Evolutionary conservation across 2,329 filamentous ascomycete species (phyloP).

Genomic region (Aspergillus tanneri): DNA sequence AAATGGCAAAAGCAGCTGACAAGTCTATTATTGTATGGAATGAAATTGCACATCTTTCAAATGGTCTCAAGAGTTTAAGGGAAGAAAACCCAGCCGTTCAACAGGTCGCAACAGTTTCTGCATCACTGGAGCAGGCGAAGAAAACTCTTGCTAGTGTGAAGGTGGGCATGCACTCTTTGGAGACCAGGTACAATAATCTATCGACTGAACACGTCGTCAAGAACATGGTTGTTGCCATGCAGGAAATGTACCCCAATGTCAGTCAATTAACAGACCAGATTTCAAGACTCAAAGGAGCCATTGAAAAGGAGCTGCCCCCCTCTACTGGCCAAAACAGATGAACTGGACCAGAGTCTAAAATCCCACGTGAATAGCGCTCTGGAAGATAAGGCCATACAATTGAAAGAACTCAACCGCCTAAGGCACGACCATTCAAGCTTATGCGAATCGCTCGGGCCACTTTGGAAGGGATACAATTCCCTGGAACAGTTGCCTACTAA

Average conservation of each 20-base stretch:
- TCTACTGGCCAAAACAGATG: not conserved
- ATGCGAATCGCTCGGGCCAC: conserved; percentile 4
- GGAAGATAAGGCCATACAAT: not conserved
- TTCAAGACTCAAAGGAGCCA: not conserved
- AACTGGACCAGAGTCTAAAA: not conserved
- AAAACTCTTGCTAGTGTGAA: conserved; percentile 17
- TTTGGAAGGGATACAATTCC: conserved; percentile 3
- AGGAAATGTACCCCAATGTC: conserved; percentile 34
- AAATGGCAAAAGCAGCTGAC: not conserved
- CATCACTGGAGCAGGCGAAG: not conserved
- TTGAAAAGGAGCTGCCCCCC: not conserved
- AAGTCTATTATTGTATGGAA: conserved; percentile 1
- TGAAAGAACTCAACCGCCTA: conserved; percentile 9
- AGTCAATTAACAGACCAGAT: not conserved
- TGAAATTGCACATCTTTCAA: not conserved
- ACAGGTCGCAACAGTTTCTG: not conserved
- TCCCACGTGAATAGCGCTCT: not conserved
- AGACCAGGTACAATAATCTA: conserved; percentile 53
- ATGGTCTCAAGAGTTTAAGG: not conserved
- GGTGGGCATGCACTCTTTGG: conserved; percentile 40
- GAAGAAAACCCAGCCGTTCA: not conserved
- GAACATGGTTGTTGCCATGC: conserved; percentile 35
- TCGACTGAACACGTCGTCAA: conserved; percentile 37
- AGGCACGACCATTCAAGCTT: conserved; percentile 4
- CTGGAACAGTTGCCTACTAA: conserved; percentile 5